Base-by-base conservation (phyloP, 2,329 filamentous ascomycete genomes). In the Anisogramma anomala region DNA sequence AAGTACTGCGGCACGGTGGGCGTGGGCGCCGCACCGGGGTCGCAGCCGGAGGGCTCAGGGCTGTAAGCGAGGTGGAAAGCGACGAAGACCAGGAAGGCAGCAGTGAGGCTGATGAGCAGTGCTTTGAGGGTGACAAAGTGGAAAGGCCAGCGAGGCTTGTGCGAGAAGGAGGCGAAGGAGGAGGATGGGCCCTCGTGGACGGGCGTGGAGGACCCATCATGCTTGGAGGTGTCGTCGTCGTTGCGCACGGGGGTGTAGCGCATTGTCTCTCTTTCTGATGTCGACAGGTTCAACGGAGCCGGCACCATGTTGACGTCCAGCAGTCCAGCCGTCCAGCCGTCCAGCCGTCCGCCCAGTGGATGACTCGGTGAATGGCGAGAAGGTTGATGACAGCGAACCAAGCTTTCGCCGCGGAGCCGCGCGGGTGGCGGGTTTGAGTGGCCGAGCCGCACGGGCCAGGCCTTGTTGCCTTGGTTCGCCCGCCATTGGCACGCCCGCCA, bases 1-100 rank as follows among this genome's bases (percentile, higher is more conserved):
- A 78, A 79, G 55, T 80, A 75, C 54, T 79, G 71, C 18, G 77
- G 76, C 34, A 77, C 67, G 30, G 66, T 62, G 41, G 53, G 49
- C 8, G 39, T 41, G 6, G 45, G 33, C 6, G n/a, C 13, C 13
- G 37, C 3, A 26, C 45, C 44, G 11, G 34, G 30, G 38, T 17
- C 35, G 33, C 37, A 36, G 23, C 39, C 11, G 39, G 38, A 26
- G 47, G 30, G 25, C 18, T 36, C 35, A 8, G 14, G 17, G 48
- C 36, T 49, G 36, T 40, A 37, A 15, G 47, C 41, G 22, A 54
- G 43, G 43, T 53, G 49, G 43, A 54, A 38, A 33, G 39, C 51
- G 14, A 53, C 28, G 34, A 49, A 43, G 26, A 55, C 45, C 23
- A 46, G 43, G 14, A 54, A 19, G 34, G 44, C 49, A 10, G 51